phyloP scores from a whole-genome alignment of 768 basidiomycete species.

The Cystofilobasidium capitatum region DNA sequence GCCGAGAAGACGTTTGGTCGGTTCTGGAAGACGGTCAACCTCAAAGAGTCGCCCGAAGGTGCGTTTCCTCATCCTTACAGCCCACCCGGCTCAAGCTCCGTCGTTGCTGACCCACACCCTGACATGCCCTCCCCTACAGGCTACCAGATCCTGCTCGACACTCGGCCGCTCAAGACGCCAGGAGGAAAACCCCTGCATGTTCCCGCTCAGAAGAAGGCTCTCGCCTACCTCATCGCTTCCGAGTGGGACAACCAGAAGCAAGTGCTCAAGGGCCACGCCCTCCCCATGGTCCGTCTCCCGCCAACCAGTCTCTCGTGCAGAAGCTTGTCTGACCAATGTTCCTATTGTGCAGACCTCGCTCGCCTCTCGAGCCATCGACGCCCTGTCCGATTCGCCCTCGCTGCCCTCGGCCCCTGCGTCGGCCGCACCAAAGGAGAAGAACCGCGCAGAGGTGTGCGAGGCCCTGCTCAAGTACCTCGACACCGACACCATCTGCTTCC shows the following conservation, averaged over 20 bases:
- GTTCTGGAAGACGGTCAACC: conserved; percentile 88
- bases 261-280: conserved; percentile 73
- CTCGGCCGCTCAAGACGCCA: conserved; percentile 77
- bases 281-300: conserved; percentile 61
- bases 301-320: not conserved
- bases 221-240: conserved; percentile 76
- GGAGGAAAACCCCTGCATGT: conserved; percentile 64
- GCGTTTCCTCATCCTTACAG: conserved; percentile 16
- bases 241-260: conserved; percentile 94
- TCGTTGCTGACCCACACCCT: not conserved
- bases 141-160: conserved; percentile 64
- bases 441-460: conserved; percentile 54
- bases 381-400: conserved; percentile 47
- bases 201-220: conserved; percentile 57
- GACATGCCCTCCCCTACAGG: conserved; percentile 22
- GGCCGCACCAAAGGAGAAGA: conserved; percentile 32
- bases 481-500: conserved; percentile 90
- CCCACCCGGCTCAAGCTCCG: not conserved
- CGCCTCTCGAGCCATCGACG: conserved; percentile 79
- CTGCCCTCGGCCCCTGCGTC: not conserved
- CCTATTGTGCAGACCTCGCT: conserved; percentile 62
- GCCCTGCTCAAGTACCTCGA: conserved; percentile 75
- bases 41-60: conserved; percentile 49
- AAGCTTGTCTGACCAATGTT: not conserved
- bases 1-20: conserved; percentile 77